Percentiles rank a stretch among this genome's conserved stretches.
phyloP scores from a whole-genome alignment of 306 rosid species.

The Quercus dentata region DNA sequence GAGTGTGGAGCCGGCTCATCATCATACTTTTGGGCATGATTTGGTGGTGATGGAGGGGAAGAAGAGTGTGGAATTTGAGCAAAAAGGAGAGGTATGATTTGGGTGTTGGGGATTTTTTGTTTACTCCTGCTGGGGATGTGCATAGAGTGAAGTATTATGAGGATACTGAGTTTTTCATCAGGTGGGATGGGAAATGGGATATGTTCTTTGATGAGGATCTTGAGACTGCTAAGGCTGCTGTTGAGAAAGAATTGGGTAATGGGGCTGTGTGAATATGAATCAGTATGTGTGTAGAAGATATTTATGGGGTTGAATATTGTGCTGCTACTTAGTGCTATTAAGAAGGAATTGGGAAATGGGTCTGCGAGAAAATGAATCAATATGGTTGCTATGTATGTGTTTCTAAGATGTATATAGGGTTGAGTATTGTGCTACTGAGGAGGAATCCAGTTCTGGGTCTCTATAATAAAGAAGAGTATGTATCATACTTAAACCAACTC shows the following conservation, averaged over 20 bases:
- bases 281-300: too few relatives aligned
- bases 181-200: conserved; percentile 96
- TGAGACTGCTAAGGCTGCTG: conserved; percentile 39
- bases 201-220: conserved; percentile 87
- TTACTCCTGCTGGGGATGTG: conserved; percentile 76
- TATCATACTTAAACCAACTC: neutral
- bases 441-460: neutral
- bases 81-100: conserved; percentile 67
- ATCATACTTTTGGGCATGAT: conserved; percentile 88
- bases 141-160: conserved; percentile 74
- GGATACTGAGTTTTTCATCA: conserved; percentile 82
- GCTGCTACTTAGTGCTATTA: conserved; percentile 42
- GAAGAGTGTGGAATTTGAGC: conserved; percentile 78
- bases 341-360: conserved; percentile 24
- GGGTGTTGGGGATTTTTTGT: conserved; percentile 65
- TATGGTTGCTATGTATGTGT: too few relatives aligned
- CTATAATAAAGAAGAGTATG: neutral
- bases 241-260: conserved; percentile 39
- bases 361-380: neutral
- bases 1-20: conserved; percentile 91
- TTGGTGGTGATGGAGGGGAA: conserved; percentile 72
- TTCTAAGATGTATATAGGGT: neutral
- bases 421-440: neutral
- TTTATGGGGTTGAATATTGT: too few relatives aligned
- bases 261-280: neutral